Evolutionary conservation across 495 filamentous ascomycete species (phyloP).

Genomic region (Copromyces sp.): DNA sequence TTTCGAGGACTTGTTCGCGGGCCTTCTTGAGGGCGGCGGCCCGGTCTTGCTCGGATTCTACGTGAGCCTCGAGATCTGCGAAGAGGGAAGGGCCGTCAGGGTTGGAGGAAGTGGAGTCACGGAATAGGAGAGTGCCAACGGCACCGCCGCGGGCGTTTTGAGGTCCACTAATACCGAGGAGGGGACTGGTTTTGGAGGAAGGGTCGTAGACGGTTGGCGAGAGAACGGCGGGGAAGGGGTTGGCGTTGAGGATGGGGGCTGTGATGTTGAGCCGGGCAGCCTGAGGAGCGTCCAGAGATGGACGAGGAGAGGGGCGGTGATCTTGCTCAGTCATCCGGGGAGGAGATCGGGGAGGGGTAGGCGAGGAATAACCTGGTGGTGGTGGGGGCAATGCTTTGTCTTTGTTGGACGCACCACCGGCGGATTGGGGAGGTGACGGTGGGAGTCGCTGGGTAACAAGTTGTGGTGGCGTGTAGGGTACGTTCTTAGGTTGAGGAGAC

Average conservation of each 20-base stretch:
- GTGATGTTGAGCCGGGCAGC: conserved; percentile 25
- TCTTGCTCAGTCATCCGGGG: conserved; percentile 6
- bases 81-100: conserved; percentile 34
- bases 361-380: not conserved
- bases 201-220: conserved; percentile 39
- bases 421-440: conserved; percentile 1
- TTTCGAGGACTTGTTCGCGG: conserved; percentile 35
- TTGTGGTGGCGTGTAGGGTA: not conserved
- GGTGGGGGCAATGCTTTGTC: not conserved
- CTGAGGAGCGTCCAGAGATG: not conserved
- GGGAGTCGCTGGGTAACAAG: not conserved
- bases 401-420: not conserved
- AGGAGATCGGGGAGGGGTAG: not conserved
- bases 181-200: conserved; percentile 22
- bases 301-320: not conserved
- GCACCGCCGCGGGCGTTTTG: not conserved
- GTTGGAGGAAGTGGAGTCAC: not conserved
- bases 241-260: conserved; percentile 35
- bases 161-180: not conserved
- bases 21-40: conserved; percentile 32
- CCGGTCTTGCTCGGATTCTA: conserved; percentile 31
- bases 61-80: conserved; percentile 27
- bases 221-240: conserved; percentile 32
- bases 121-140: not conserved
- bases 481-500: conserved; percentile 21